phyloP scores from a whole-genome alignment of 495 filamentous ascomycete genomes.

The Schizothecium vesticola region DNA sequence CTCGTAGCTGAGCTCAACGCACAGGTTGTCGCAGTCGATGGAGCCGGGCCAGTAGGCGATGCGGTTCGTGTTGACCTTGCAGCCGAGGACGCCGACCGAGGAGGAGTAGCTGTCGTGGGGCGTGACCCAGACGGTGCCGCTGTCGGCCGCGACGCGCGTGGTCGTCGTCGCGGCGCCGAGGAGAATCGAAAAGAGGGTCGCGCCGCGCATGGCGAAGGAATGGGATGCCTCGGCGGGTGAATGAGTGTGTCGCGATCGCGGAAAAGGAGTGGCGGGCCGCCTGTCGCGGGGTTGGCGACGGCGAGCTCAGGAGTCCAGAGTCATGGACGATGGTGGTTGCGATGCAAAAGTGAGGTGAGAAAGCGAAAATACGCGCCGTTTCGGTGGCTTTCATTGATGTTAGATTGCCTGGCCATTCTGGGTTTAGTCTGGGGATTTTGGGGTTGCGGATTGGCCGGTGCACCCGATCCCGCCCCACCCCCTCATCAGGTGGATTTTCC shows the following conservation, averaged over 20 bases:
- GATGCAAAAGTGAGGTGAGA: not conserved
- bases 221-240: not conserved
- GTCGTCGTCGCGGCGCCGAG: slow-evolving; percentile 15
- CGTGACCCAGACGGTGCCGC: slow-evolving; percentile 42
- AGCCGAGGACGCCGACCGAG: slow-evolving; percentile 45
- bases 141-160: slow-evolving; percentile 22
- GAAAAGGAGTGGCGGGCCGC: slow-evolving; percentile 9
- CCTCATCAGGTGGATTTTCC: not conserved
- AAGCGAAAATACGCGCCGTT: slow-evolving; percentile 4
- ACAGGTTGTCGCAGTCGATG: slow-evolving; percentile 45
- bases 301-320: slow-evolving; percentile 6
- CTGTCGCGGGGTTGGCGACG: slow-evolving; percentile 10
- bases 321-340: slow-evolving; percentile 3
- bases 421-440: not conserved
- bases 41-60: slow-evolving; percentile 45
- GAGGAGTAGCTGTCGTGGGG: slow-evolving; percentile 48
- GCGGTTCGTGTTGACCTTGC: slow-evolving; percentile 45
- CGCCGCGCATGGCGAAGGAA: slow-evolving; percentile 15
- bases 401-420: slow-evolving; percentile 6
- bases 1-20: slow-evolving; percentile 38
- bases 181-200: slow-evolving; percentile 6
- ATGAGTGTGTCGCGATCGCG: not conserved
- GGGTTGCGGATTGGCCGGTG: not conserved
- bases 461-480: not conserved
- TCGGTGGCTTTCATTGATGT: not conserved